phyloP scores from a whole-genome alignment of 257 asterid species.

The Capsicum chinense region DNA sequence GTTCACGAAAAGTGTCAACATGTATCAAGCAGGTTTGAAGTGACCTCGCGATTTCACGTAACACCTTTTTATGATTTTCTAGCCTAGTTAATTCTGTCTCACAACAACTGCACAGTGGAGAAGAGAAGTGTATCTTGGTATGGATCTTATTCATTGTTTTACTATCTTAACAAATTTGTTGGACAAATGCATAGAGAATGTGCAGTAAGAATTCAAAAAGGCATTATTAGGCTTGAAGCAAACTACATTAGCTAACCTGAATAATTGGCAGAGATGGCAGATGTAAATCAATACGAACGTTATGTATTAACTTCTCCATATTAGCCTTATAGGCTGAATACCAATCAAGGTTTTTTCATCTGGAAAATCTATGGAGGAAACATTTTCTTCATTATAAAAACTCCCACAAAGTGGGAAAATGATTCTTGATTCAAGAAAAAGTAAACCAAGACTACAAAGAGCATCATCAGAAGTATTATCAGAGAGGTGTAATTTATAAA shows the following conservation, averaged over 20 bases:
- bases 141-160: neutral
- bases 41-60: neutral
- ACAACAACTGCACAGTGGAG: neutral
- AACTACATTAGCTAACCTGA: slow-evolving; percentile 53
- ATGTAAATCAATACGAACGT: slow-evolving; percentile 64
- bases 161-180: neutral
- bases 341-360: neutral
- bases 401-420: slow-evolving; percentile 4
- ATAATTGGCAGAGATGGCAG: slow-evolving; percentile 64
- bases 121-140: neutral
- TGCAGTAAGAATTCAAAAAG: neutral
- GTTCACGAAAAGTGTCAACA: neutral
- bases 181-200: neutral
- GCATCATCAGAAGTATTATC: slow-evolving; percentile 26
- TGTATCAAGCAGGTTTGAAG: neutral
- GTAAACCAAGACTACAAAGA: slow-evolving; percentile 1
- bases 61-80: neutral
- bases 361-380: slow-evolving; percentile 29
- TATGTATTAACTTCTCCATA: slow-evolving; percentile 58
- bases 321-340: slow-evolving; percentile 49
- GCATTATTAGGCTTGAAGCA: neutral
- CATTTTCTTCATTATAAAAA: slow-evolving; percentile 27
- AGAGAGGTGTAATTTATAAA: too few species aligned
- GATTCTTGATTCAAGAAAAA: slow-evolving; percentile 25
- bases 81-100: neutral